These are phyloP conservation scores for Alternaria triticina DNA, from an alignment of 2,329 filamentous ascomycete genomes.

Conservation along the genomic window DNA sequence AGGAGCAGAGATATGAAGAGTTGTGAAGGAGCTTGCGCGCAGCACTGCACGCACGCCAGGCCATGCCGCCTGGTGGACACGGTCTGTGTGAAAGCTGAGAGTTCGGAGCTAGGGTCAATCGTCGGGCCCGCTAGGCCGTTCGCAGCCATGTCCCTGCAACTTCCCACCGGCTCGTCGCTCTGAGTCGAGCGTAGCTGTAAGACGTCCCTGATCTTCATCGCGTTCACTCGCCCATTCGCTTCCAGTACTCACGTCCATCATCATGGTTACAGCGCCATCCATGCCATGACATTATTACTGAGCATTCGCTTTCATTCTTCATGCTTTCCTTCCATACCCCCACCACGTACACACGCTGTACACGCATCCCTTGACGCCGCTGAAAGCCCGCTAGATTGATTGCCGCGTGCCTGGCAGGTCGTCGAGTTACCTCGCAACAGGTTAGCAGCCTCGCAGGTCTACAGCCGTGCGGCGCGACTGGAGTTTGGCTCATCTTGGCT, in stretches of 20 bases:
- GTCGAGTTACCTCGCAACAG: conserved; percentile 8
- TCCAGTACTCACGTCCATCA: neutral
- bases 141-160: conserved; percentile 10
- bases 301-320: neutral
- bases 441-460: conserved; percentile 19
- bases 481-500: conserved; percentile 25
- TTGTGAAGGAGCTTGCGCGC: conserved; percentile 13
- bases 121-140: conserved; percentile 18
- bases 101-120: conserved; percentile 15
- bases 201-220: conserved; percentile 11
- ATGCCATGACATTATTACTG: neutral
- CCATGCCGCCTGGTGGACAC: conserved; percentile 10
- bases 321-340: neutral
- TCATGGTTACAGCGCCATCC: neutral
- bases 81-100: conserved; percentile 27
- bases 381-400: conserved; percentile 11
- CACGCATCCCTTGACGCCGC: conserved; percentile 16
- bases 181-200: conserved; percentile 8
- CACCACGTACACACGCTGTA: neutral
- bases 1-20: conserved; percentile 16
- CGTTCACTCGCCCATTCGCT: conserved; percentile 1
- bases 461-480: conserved; percentile 17
- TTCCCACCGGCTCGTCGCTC: neutral
- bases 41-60: conserved; percentile 5
- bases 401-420: conserved; percentile 21